Percentiles rank a stretch among this genome's conserved stretches.
These are phyloP conservation scores for Phytophthora ramorum DNA, from an alignment of 352 stramenopile genomes.

Conservation along the genomic window DNA sequence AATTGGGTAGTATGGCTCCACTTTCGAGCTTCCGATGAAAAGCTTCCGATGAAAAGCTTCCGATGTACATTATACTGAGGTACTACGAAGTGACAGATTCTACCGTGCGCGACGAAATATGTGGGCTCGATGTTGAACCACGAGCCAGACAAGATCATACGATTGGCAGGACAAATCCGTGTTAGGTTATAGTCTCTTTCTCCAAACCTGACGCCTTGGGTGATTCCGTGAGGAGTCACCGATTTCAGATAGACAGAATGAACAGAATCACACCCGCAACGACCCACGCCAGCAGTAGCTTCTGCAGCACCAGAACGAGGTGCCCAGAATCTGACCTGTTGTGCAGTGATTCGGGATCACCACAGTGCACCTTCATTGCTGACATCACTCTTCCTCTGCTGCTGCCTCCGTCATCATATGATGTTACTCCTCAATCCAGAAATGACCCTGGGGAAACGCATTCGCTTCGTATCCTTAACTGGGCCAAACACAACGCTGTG, in stretches of 20 bases:
- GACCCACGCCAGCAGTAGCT: constrained; percentile 17
- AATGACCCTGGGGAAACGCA: constrained; percentile 10
- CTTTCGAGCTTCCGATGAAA: constrained; percentile 9
- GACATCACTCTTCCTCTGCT: neutral
- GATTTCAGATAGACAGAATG: constrained; percentile 23
- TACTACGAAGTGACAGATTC: constrained; percentile 26
- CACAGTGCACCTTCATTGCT: constrained; percentile 5
- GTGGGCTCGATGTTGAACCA: constrained; percentile 27
- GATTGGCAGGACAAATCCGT: constrained; percentile 1
- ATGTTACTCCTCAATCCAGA: neutral
- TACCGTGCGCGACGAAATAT: constrained; percentile 10
- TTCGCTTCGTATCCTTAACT: neutral
- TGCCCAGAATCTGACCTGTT: neutral
- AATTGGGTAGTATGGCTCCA: constrained; percentile 10
- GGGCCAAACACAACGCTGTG: neutral
- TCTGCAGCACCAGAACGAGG: constrained; percentile 7
- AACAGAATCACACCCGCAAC: constrained; percentile 21
- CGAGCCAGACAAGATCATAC: constrained; percentile 7
- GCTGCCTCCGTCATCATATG: neutral
- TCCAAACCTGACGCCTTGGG: constrained; percentile 4
- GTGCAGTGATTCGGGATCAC: neutral
- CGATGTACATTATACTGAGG: constrained; percentile 40
- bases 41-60: constrained; percentile 27
- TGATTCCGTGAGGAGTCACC: constrained; percentile 18
- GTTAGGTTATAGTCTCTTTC: constrained; percentile 8